phyloP scores from a whole-genome alignment of 441 rosid species.

The Adansonia gregorii region DNA sequence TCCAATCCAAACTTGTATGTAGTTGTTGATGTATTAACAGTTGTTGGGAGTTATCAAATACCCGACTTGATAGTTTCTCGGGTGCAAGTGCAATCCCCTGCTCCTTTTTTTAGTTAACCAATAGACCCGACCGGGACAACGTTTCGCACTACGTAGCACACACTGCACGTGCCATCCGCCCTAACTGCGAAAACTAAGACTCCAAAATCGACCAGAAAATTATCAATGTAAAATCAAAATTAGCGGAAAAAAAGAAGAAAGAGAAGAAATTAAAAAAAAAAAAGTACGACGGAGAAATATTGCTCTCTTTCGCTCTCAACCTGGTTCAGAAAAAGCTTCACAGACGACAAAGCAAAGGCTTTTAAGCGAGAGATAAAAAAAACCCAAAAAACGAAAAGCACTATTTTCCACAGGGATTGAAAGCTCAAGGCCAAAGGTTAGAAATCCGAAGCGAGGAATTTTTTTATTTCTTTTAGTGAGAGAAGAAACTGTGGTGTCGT shows the following conservation, averaged over 20 bases:
- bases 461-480: conserved; percentile 6
- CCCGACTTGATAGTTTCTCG: not conserved
- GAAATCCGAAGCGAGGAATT: conserved; percentile 8
- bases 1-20: too few relatives aligned
- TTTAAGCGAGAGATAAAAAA: conserved; percentile 20
- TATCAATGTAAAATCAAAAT: conserved; percentile 25
- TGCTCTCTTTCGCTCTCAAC: conserved; percentile 30
- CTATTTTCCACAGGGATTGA: conserved; percentile 24
- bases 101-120: not conserved
- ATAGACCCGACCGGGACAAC: conserved; percentile 22
- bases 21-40: too few relatives aligned
- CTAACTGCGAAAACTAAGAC: not conserved
- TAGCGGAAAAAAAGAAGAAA: not conserved
- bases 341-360: conserved; percentile 37
- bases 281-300: conserved; percentile 34
- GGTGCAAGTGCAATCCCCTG: not conserved
- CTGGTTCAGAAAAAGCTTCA: conserved; percentile 36
- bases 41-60: too few relatives aligned
- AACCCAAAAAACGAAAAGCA: conserved; percentile 10
- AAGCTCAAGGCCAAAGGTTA: conserved; percentile 26
- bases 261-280: too few relatives aligned
- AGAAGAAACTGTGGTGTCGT: conserved; percentile 21
- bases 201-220: conserved; percentile 31
- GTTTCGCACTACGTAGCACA: conserved; percentile 26
- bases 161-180: conserved; percentile 39